Percentiles rank a stretch among this genome's conserved stretches.
These are phyloP conservation scores for Ceratocystiopsis brevicomis DNA, from an alignment of 2,329 filamentous ascomycete species.

Conservation along the genomic window DNA sequence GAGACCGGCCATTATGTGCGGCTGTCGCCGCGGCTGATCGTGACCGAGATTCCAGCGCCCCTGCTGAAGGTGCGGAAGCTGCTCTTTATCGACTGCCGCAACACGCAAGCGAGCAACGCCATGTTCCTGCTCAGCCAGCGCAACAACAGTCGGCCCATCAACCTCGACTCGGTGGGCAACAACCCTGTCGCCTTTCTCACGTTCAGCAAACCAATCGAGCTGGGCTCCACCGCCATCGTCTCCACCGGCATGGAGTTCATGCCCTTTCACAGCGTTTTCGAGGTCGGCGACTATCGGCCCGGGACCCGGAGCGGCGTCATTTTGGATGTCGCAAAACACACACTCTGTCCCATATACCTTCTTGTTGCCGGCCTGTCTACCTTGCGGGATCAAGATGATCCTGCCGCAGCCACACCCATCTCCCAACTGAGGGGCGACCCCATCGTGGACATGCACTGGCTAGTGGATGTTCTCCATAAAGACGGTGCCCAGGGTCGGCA, in stretches of 20 bases:
- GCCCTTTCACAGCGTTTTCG: conserved; percentile 3
- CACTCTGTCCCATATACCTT: neutral
- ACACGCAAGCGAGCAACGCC: neutral
- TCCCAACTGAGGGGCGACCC: neutral
- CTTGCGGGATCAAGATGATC: neutral
- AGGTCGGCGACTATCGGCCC: neutral
- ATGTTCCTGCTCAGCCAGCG: neutral
- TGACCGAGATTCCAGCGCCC: neutral
- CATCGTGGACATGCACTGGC: too few species aligned
- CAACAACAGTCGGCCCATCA: neutral
- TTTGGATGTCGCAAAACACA: neutral
- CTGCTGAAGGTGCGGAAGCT: neutral
- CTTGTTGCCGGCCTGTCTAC: neutral
- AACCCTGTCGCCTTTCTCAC: conserved; percentile 2
- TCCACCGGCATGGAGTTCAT: conserved; percentile 3
- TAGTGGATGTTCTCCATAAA: neutral
- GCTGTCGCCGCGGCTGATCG: conserved; percentile 2
- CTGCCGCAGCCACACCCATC: too few species aligned
- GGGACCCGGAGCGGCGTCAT: neutral
- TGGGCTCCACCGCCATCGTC: neutral
- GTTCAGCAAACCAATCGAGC: conserved; percentile 4
- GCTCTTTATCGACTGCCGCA: conserved; percentile 6
- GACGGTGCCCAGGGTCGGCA: neutral
- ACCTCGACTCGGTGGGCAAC: neutral
- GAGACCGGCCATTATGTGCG: conserved; percentile 5